These are phyloP conservation scores for Wickerhamiella brachini DNA, from an alignment of 805 yeast genomes.

Conservation along the genomic window DNA sequence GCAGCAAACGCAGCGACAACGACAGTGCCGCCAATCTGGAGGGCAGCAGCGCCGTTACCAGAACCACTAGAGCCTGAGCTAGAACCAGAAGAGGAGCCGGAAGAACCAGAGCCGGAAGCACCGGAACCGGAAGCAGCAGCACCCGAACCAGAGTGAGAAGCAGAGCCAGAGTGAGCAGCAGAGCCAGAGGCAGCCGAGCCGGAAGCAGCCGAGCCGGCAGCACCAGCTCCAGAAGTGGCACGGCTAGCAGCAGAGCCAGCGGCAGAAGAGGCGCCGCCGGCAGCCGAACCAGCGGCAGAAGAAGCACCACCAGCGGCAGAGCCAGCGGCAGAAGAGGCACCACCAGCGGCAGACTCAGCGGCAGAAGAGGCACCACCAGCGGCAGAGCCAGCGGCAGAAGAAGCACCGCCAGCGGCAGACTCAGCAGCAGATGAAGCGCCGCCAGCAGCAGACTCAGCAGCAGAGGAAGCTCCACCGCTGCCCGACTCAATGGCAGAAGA, in stretches of 20 bases:
- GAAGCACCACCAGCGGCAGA: slow-evolving; percentile 1
- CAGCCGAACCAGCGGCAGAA: background rate
- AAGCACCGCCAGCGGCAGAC: background rate
- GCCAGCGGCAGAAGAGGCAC: background rate
- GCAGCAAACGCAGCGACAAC: slow-evolving; percentile 10
- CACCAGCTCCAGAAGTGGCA: background rate
- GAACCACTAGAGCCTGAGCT: background rate
- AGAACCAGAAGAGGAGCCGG: background rate
- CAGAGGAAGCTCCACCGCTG: background rate
- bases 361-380: slow-evolving; percentile 2
- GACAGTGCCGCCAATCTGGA: slow-evolving; percentile 10
- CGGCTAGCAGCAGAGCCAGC: background rate
- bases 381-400: background rate
- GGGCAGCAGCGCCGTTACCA: slow-evolving; percentile 1
- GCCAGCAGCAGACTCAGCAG: background rate
- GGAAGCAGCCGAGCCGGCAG: background rate
- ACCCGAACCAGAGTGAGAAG: background rate
- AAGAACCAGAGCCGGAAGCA: background rate
- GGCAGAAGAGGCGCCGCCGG: background rate
- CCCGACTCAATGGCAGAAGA: background rate
- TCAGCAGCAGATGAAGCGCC: background rate
- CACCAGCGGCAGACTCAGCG: background rate
- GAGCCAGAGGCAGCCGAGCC: background rate
- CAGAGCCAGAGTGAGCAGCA: background rate
- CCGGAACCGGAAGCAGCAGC: background rate